Evolutionary conservation across 2,329 filamentous ascomycete genomes (phyloP).

Genomic region (Penicillium sp.): DNA sequence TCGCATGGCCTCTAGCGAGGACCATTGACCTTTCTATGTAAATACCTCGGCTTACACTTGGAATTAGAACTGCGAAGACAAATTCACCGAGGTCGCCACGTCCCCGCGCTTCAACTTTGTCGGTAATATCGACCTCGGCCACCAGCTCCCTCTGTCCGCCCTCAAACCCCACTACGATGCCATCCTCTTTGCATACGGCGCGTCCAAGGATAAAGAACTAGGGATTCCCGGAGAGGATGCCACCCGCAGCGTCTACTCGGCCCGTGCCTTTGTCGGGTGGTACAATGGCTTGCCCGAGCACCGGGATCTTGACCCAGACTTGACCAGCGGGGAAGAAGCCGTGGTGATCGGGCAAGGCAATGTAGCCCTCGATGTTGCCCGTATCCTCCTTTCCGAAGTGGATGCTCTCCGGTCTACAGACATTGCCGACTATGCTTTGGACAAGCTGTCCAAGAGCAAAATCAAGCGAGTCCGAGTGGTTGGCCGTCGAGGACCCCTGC

Average conservation of each 20-base stretch:
- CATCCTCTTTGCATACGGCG: constrained; percentile 90
- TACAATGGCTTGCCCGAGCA: constrained; percentile 94
- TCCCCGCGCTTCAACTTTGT: constrained; percentile 86
- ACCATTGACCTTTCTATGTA: neutral
- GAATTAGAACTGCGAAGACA: constrained; percentile 85
- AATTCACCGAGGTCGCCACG: constrained; percentile 84
- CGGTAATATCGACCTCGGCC: constrained; percentile 83
- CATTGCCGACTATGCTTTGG: constrained; percentile 82
- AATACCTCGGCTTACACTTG: neutral
- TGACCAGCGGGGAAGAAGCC: constrained; percentile 77
- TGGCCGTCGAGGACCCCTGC: constrained; percentile 84
- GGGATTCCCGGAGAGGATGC: constrained; percentile 77
- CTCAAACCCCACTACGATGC: constrained; percentile 87
- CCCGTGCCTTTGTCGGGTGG: constrained; percentile 94
- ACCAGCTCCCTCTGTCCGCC: constrained; percentile 66
- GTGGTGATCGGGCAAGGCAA: constrained; percentile 94
- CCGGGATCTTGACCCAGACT: constrained; percentile 70
- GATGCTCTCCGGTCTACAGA: constrained; percentile 79
- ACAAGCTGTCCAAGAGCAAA: constrained; percentile 71
- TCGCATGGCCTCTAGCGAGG: neutral
- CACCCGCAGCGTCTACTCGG: constrained; percentile 75
- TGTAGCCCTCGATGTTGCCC: constrained; percentile 89
- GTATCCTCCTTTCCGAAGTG: constrained; percentile 79
- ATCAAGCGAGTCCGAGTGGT: constrained; percentile 84
- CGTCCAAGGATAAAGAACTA: constrained; percentile 78